phyloP scores from a whole-genome alignment of 345 rosid genomes.

The Eucalyptus erythrocorys region DNA sequence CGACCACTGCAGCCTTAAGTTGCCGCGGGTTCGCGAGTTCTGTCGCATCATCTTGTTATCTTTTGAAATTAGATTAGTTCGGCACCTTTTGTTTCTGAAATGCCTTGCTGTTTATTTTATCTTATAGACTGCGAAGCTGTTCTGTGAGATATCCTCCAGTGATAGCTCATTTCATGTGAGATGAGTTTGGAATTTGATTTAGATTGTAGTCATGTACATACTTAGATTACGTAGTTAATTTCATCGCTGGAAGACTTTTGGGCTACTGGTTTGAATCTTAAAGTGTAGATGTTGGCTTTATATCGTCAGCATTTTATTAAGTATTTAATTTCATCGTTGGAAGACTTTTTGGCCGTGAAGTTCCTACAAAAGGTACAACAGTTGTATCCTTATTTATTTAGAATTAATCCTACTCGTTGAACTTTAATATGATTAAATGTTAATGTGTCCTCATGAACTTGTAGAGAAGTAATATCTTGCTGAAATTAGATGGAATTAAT shows the following conservation, averaged over 20 bases:
- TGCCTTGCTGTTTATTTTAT: neutral
- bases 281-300: neutral
- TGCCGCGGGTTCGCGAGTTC: neutral
- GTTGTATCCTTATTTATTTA: neutral
- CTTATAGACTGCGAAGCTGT: neutral
- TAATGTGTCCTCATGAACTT: neutral
- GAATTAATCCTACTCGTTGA: neutral
- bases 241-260: neutral
- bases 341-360: neutral
- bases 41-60: neutral
- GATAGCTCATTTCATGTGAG: neutral
- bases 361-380: neutral
- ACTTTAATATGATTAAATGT: neutral
- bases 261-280: neutral
- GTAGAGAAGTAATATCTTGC: conserved; percentile 3
- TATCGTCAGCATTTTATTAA: neutral
- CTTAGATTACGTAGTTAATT: neutral
- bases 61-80: neutral
- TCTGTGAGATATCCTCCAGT: neutral
- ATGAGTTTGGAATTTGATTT: neutral
- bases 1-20: neutral
- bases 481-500: neutral
- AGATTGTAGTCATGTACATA: neutral
- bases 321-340: neutral
- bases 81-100: neutral